Evolutionary conservation across 1,284 basidiomycete species (phyloP).

Genomic region (Austroboletus novae-zelandiae): DNA sequence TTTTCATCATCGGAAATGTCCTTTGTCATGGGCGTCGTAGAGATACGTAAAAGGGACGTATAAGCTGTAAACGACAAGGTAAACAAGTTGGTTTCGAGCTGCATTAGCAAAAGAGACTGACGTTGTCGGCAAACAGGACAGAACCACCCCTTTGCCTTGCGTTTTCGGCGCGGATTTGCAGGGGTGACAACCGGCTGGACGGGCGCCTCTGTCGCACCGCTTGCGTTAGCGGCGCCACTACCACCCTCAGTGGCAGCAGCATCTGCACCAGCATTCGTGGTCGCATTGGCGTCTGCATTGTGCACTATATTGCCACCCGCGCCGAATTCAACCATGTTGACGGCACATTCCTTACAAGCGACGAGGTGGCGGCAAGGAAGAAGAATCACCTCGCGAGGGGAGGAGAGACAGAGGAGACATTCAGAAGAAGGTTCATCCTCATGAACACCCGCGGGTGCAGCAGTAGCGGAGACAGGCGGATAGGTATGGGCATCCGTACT

Average conservation of each 20-base stretch:
- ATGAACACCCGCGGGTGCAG: conserved; percentile 28
- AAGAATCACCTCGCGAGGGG: conserved; percentile 84
- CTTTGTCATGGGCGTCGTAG: conserved; percentile 63
- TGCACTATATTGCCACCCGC: conserved; percentile 82
- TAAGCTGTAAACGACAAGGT: conserved; percentile 56
- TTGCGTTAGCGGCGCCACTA: conserved; percentile 19
- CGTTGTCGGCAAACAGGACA: conserved; percentile 91
- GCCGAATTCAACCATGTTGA: conserved; percentile 94
- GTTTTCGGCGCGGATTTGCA: conserved; percentile 62
- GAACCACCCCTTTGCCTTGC: conserved; percentile 93
- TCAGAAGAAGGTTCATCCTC: conserved; percentile 82
- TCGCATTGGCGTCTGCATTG: conserved; percentile 41
- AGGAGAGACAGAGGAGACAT: conserved; percentile 84
- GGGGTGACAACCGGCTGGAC: conserved; percentile 27
- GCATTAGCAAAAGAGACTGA: conserved; percentile 39
- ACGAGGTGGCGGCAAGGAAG: conserved; percentile 89
- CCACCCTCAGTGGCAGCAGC: conserved; percentile 15
- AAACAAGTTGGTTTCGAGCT: background rate
- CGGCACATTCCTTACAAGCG: conserved; percentile 86
- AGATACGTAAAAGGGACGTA: conserved; percentile 81
- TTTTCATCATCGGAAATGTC: conserved; percentile 37
- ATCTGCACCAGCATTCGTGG: conserved; percentile 5
- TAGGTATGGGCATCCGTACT: conserved; percentile 44
- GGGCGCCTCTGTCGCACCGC: conserved; percentile 16
- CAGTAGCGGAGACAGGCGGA: conserved; percentile 45